Conservation (phyloP, 1,139 yeast genomes). For the Debaryomyces sp. region DNA sequence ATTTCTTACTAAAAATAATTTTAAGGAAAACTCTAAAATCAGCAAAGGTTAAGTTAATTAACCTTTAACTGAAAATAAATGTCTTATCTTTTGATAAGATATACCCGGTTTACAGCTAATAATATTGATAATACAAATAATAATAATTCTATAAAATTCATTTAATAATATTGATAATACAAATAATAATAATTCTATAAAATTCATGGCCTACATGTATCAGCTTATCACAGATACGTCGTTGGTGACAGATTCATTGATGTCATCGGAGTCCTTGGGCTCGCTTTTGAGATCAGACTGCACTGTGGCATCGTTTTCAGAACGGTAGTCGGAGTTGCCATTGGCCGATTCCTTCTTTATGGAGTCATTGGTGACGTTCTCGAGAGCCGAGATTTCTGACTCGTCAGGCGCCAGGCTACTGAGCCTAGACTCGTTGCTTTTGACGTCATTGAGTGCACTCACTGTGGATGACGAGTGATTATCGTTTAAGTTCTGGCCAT, state of each 20-base stretch:
- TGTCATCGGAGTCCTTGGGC: constrained; percentile 1
- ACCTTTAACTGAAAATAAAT: too few species aligned
- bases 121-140: too few species aligned
- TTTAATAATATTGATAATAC: too few species aligned
- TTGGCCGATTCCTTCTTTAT: constrained; percentile 1
- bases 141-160: too few species aligned
- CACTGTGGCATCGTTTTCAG: neutral
- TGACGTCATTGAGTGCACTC: neutral
- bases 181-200: too few species aligned
- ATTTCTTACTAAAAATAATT: too few species aligned
- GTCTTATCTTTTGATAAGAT: too few species aligned
- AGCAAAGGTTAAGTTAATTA: too few species aligned
- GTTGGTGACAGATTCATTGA: constrained; percentile 1
- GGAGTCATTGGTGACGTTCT: constrained; percentile 9
- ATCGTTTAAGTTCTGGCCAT: neutral
- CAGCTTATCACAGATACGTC: constrained; percentile 5
- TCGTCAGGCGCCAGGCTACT: constrained; percentile 25
- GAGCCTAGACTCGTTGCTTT: constrained; percentile 16
- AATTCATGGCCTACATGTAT: too few species aligned
- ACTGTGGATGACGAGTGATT: neutral
- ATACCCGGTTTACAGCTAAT: too few species aligned
- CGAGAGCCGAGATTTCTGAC: constrained; percentile 32
- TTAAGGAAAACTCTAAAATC: too few species aligned
- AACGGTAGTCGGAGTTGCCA: neutral
- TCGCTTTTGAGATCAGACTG: neutral